A percentile compares a stretch with the other conserved stretches of the same genome.
Evolutionary conservation across 768 basidiomycete genomes (phyloP).

Genomic region (Tulasnella sp.): DNA sequence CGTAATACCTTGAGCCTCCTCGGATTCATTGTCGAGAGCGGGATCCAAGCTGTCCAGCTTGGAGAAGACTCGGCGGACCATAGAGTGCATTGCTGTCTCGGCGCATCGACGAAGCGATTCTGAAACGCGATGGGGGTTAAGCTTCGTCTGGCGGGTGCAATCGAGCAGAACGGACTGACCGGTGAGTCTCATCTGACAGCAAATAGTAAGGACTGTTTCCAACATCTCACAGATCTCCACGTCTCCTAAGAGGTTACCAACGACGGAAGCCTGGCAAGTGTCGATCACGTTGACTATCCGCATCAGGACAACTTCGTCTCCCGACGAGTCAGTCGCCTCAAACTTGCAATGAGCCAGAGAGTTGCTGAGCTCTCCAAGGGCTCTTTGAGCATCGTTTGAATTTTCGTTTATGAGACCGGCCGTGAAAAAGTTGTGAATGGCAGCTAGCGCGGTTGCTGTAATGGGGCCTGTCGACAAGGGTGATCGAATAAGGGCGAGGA

Average conservation of each 20-base stretch:
- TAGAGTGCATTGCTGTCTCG: slow-evolving; percentile 81
- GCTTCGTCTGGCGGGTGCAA: slow-evolving; percentile 14
- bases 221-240: slow-evolving; percentile 97
- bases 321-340: slow-evolving; percentile 94
- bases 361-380: slow-evolving; percentile 77
- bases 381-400: slow-evolving; percentile 55
- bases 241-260: slow-evolving; percentile 75
- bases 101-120: slow-evolving; percentile 84
- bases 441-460: slow-evolving; percentile 85
- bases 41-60: slow-evolving; percentile 67
- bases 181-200: slow-evolving; percentile 94
- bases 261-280: slow-evolving; percentile 59
- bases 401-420: slow-evolving; percentile 63
- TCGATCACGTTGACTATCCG: slow-evolving; percentile 88
- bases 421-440: slow-evolving; percentile 83
- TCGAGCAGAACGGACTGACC: slow-evolving; percentile 53
- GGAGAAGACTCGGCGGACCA: slow-evolving; percentile 77
- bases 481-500: slow-evolving; percentile 89
- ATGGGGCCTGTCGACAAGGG: slow-evolving; percentile 95
- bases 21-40: slow-evolving; percentile 41
- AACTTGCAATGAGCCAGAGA: slow-evolving; percentile 96
- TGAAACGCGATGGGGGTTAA: slow-evolving; percentile 35
- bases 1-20: slow-evolving; percentile 3
- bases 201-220: slow-evolving; percentile 94
- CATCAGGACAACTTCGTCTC: slow-evolving; percentile 92